These are phyloP conservation scores for Selenicereus undatus DNA, from an alignment of 148 eudicot species.

Conservation along the genomic window DNA sequence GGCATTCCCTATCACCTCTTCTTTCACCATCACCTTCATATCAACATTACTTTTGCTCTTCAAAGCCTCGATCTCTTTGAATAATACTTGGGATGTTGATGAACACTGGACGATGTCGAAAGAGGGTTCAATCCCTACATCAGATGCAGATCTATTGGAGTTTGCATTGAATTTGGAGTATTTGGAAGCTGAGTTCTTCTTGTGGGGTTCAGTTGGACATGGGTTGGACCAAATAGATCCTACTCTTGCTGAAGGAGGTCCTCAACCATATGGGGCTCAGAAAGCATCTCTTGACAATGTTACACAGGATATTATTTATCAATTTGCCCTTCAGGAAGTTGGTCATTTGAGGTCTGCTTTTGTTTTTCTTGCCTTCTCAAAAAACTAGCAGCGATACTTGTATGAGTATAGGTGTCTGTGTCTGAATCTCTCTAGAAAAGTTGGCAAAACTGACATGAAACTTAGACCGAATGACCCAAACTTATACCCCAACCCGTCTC, in stretches of 20 bases:
- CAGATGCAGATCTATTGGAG: constrained; percentile 58
- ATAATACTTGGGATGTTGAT: neutral
- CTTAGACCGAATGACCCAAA: no score
- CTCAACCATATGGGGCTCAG: constrained; percentile 48
- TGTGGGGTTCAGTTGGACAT: constrained; percentile 55
- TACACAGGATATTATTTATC: constrained; percentile 51
- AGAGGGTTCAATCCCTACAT: constrained; percentile 18
- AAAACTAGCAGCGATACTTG: no score
- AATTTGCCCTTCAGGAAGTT: constrained; percentile 73
- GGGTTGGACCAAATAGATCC: constrained; percentile 64
- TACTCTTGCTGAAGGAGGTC: constrained; percentile 52
- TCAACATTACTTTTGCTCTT: constrained; percentile 1
- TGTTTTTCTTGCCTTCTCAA: no score
- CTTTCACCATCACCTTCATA: neutral
- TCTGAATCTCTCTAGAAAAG: no score
- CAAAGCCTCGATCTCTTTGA: constrained; percentile 9
- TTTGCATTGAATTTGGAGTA: constrained; percentile 83
- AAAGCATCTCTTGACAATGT: constrained; percentile 57
- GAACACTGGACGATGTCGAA: no score
- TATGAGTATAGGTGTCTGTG: no score
- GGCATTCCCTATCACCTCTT: neutral
- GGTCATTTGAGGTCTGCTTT: constrained; percentile 63
- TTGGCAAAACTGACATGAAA: no score
- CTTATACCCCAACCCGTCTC: no score
- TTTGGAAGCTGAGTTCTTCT: constrained; percentile 81